A percentile compares a stretch with the other conserved stretches of the same genome.
These are phyloP conservation scores for Fusarium circinatum DNA, from an alignment of 2,329 filamentous ascomycete species.

Conservation along the genomic window DNA sequence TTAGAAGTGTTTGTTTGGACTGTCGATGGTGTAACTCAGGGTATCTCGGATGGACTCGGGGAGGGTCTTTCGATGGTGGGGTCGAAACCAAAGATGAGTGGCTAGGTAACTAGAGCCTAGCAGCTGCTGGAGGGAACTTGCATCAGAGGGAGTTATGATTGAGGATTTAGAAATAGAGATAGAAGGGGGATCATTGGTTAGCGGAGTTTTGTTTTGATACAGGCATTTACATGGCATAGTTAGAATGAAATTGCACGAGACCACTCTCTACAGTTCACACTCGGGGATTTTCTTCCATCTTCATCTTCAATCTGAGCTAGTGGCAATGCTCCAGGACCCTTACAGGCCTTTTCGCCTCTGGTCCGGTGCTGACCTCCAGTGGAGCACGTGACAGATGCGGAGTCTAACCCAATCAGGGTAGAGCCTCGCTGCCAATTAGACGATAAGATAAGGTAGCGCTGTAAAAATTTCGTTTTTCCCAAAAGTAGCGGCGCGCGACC, in stretches of 20 bases:
- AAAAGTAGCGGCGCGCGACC: conserved; percentile 18
- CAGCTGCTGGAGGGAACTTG: background rate
- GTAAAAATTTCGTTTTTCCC: conserved; percentile 22
- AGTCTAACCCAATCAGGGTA: conserved; percentile 4
- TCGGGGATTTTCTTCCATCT: background rate
- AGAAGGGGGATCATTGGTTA: background rate
- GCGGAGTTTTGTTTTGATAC: background rate
- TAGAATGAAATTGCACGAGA: background rate
- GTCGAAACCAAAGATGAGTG: conserved; percentile 12
- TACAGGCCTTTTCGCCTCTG: background rate
- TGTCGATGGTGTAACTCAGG: conserved; percentile 71
- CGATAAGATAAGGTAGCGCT: conserved; percentile 20
- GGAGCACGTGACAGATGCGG: conserved; percentile 14
- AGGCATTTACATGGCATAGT: background rate
- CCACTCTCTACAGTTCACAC: background rate
- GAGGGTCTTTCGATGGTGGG: conserved; percentile 47
- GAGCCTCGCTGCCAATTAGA: conserved; percentile 3
- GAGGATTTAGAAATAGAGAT: conserved; percentile 17
- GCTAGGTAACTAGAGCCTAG: background rate
- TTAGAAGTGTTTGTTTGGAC: conserved; percentile 68
- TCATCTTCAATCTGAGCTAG: background rate
- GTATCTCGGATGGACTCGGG: conserved; percentile 72
- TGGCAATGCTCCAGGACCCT: background rate
- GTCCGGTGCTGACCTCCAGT: background rate
- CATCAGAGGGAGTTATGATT: background rate